Base-by-base conservation (phyloP, 2,329 filamentous ascomycete genomes). In the Fusarium liriodendri region DNA sequence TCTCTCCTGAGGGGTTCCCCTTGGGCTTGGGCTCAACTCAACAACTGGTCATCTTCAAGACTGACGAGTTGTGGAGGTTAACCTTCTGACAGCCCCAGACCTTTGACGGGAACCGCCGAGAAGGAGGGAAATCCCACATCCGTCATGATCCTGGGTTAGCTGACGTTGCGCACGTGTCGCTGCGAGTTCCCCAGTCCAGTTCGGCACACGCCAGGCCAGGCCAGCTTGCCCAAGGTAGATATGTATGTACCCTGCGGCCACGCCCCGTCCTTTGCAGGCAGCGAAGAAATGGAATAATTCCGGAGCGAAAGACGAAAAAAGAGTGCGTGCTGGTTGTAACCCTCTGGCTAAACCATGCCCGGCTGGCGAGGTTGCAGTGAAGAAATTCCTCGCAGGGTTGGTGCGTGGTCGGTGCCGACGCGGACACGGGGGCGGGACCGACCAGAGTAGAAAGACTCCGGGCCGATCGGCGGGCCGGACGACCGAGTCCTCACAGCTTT, bases 161-260 rank as follows among this genome's bases (percentile, higher is more conserved):
- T 58, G 67, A 70, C 68, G 70, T 72, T 76, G 54, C 64, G 71
- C 75, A 77, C 69, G 75, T 77, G 75, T 73, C 62, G 62, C 50
- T 66, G 57, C 65, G 62, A 33, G 18, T 14, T 45, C 25, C 61
- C 62, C 42, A 45, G 42, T 25, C 47, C 57, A 69, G 40, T 69
- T 64, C 69, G 67, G 63, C 69, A 65, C 55, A 70, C 68, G 59
- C 67, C 32, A 32, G 52, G 59, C 67, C 32, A 32, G 52, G 52
- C 32, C 38, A 40, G 38, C 25, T 27, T 27, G 27, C 9, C 9
- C 5, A 18, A 27, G 27, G 42, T 47, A 27, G 42, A 25, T 50
- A 22, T 50, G 45, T 29, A 50, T 27, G 45, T 27, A 50, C 45
- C 45, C 45, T 50, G 45, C 45, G 25, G 45, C 45, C 45, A 50